Conservation (phyloP, 495 filamentous ascomycete species). For the Alectoria sarmentosa region DNA sequence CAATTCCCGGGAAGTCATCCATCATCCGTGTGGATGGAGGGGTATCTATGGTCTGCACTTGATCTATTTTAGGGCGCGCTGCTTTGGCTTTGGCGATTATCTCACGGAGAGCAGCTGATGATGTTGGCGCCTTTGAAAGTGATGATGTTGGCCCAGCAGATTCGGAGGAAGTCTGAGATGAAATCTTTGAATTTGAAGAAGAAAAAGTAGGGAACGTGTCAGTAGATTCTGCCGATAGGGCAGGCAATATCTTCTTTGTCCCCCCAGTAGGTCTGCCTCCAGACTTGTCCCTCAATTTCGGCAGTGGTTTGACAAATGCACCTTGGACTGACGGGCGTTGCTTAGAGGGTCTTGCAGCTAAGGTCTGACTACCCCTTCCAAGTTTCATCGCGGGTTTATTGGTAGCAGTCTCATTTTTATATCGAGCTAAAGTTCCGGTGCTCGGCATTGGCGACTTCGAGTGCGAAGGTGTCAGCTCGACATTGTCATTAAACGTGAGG, state of each 20-base stretch:
- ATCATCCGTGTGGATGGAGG: not conserved
- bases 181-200: not conserved
- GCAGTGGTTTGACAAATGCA: constrained; percentile 11
- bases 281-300: not conserved
- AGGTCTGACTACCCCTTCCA: constrained; percentile 32
- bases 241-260: not conserved
- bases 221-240: not conserved
- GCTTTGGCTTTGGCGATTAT: constrained; percentile 93
- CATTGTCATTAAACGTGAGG: constrained; percentile 18
- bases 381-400: constrained; percentile 18
- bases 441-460: constrained; percentile 30
- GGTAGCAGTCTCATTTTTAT: not conserved
- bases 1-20: constrained; percentile 8
- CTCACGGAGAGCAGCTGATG: constrained; percentile 76
- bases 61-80: constrained; percentile 55
- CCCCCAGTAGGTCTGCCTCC: not conserved
- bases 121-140: constrained; percentile 42
- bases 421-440: constrained; percentile 27
- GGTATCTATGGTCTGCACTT: constrained; percentile 25
- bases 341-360: constrained; percentile 18
- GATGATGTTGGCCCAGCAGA: constrained; percentile 11
- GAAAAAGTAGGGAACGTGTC: not conserved
- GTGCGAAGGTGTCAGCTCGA: constrained; percentile 45
- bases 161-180: not conserved
- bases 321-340: constrained; percentile 14